Evolutionary conservation across 495 filamentous ascomycete species (phyloP), one percentile per base, ranked within the genome.

Genomic region (Talaromyces borbonicus): DNA sequence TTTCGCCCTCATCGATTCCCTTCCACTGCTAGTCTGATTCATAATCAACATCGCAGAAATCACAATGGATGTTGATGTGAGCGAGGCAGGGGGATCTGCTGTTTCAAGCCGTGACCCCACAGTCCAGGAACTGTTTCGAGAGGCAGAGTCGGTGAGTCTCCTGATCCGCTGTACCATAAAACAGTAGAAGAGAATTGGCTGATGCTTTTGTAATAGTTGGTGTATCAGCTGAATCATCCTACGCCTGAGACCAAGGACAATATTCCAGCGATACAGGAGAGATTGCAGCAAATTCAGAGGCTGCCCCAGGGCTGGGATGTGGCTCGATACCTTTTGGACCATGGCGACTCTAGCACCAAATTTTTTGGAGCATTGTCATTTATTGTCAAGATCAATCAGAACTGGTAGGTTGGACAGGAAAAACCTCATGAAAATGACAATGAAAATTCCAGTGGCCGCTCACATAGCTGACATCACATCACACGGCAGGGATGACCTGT

Each of bases 351-450:
- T 23, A 78, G 88, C 41, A 78, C 89, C 54, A 79, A 84, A 31
- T 98, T 96, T 68, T 95, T 89, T 59, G 92, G 85, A n/a, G 92
- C 90, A 24, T 71, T 94, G 49, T 96, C 90, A 0, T 87, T 95
- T 54, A 92, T 83, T 12, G 81, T 96, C 38, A 96, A 96, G 65
- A 71, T 96, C 40, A 95, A 96, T 52, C 74, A 77, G 26, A 84
- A 90, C 57, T 85, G 77, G 85, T 85, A 66, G 41, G 63, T 53
- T 8, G 24, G n/a, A 24, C 9, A 16, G 43, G 8, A 2, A 12
- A 8, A 20, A 15, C 8, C 16, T 20, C 32, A 20, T 26, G 29
- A 26, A 22, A 43, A 12, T 46, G 22, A n/a, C 42, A n/a, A n/a
- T n/a, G n/a, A n/a, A n/a, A n/a, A n/a, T n/a, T n/a, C n/a, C n/a